Base-by-base conservation (phyloP, 306 rosid genomes). In the Malus fusca region DNA sequence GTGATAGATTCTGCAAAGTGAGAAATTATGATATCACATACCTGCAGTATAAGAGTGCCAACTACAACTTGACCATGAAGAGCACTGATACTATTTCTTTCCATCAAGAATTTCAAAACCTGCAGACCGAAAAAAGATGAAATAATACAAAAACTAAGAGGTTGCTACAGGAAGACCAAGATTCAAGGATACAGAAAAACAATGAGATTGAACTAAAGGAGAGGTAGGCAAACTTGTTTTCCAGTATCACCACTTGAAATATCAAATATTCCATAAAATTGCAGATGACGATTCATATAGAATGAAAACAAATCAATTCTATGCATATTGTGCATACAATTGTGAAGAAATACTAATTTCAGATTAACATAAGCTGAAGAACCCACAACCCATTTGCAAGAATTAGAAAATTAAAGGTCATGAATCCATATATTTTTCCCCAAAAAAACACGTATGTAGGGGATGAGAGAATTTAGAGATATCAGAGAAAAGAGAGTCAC, bases 71-170 rank as follows among this genome's bases (percentile, higher is more conserved):
- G 99, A 73, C 99, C 99, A 73, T 92, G 93, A 84, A 95, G 97
- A 62, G 91, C 88, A 84, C 84, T 88, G 81, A 83, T 80, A 11
- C 88, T 88, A 78, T 89, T 92, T 84, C 83, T 88, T 81, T 95
- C 99, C 99, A 95, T 92, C 82, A 95, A 84, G 81, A 89, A 95
- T 72, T 95, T 95, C 86, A 95, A 84, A 74, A 95, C 99, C 99
- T 95, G 68, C 43, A 69, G 69, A 33, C 56, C 73, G 72, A 81
- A 80, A 58, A 51, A 75, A 78, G 79, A 84, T 44, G 77, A 66
- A 60, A 13, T 59, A 82, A 66, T 26, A 62, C 66, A 61, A 21
- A 31, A 64, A 30, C 68, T 26, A 7, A 62, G 66, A 30, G 22
- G 25, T 64, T 64, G 68, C 44, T 18, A 64, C 68, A 18, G 68